Evolutionary conservation across 2,329 filamentous ascomycete genomes (phyloP).

Genomic region (Penicillium expansum): DNA sequence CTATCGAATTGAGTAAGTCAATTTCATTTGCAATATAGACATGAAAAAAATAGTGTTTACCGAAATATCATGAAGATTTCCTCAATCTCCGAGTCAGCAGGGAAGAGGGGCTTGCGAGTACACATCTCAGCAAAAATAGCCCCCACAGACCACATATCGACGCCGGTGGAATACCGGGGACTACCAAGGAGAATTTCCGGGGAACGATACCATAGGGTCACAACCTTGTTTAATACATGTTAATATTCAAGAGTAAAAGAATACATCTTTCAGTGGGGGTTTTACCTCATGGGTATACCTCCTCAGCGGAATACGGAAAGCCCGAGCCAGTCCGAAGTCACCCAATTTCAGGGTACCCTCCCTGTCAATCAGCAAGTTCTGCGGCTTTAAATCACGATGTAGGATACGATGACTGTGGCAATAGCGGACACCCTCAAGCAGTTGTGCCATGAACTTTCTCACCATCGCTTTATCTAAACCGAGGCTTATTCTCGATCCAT

Average conservation of each 20-base stretch:
- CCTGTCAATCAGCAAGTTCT: conserved; percentile 82
- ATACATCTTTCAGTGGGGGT: not conserved
- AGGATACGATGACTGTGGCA: conserved; percentile 86
- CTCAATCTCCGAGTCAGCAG: conserved; percentile 88
- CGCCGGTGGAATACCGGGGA: conserved; percentile 86
- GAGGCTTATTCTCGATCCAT: conserved; percentile 66
- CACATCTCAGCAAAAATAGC: conserved; percentile 98
- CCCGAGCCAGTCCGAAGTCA: conserved; percentile 83
- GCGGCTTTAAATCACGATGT: conserved; percentile 85
- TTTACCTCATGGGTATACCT: conserved; percentile 85
- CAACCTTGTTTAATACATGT: conserved; percentile 54
- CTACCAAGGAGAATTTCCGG: conserved; percentile 89
- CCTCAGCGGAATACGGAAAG: conserved; percentile 84
- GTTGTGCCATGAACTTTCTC: conserved; percentile 88
- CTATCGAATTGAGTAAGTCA: conserved; percentile 29
- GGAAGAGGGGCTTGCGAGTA: conserved; percentile 87
- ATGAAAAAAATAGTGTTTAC: conserved; percentile 47
- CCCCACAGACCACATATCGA: conserved; percentile 94
- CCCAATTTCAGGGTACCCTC: conserved; percentile 87
- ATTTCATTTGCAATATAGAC: conserved; percentile 31
- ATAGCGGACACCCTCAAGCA: conserved; percentile 79
- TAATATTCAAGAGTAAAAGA: not conserved
- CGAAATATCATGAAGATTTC: conserved; percentile 95
- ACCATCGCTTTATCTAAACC: conserved; percentile 77
- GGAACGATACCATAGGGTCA: conserved; percentile 88